Conservation (phyloP, 1,284 basidiomycete genomes). For the Kwoniella shivajii region DNA sequence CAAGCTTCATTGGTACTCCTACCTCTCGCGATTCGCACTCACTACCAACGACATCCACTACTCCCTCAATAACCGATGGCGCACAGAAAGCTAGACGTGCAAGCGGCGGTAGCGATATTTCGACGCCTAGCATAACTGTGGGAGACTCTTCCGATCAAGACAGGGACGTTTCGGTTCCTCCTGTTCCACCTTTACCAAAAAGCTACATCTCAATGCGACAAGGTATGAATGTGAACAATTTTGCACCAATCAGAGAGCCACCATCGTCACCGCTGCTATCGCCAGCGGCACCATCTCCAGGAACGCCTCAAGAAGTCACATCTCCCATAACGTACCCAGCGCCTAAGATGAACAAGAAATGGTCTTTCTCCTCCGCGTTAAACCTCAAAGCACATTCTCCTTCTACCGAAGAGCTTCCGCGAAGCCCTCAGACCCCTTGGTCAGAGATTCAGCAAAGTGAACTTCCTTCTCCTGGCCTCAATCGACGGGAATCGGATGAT, state of each 20-base stretch:
- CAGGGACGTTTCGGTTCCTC: conserved; percentile 76
- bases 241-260: conserved; percentile 19
- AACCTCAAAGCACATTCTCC: conserved; percentile 66
- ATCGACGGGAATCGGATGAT: conserved; percentile 18
- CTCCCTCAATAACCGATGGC: conserved; percentile 62
- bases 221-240: conserved; percentile 24
- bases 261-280: neutral
- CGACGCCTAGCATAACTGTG: conserved; percentile 51
- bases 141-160: conserved; percentile 53
- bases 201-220: conserved; percentile 68
- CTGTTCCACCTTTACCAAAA: conserved; percentile 94
- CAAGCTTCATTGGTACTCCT: conserved; percentile 67
- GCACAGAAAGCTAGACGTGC: conserved; percentile 30
- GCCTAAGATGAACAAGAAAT: conserved; percentile 72
- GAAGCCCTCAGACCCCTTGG: conserved; percentile 36
- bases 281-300: conserved; percentile 1
- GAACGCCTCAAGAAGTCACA: conserved; percentile 3
- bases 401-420: conserved; percentile 16
- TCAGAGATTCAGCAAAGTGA: conserved; percentile 31
- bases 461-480: conserved; percentile 25
- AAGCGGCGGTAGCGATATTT: conserved; percentile 82
- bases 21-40: conserved; percentile 43
- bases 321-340: conserved; percentile 8
- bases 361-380: conserved; percentile 91
- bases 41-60: conserved; percentile 64